Conservation (phyloP, 2,329 filamentous ascomycete species). For the Dactylellina parvicollis region DNA sequence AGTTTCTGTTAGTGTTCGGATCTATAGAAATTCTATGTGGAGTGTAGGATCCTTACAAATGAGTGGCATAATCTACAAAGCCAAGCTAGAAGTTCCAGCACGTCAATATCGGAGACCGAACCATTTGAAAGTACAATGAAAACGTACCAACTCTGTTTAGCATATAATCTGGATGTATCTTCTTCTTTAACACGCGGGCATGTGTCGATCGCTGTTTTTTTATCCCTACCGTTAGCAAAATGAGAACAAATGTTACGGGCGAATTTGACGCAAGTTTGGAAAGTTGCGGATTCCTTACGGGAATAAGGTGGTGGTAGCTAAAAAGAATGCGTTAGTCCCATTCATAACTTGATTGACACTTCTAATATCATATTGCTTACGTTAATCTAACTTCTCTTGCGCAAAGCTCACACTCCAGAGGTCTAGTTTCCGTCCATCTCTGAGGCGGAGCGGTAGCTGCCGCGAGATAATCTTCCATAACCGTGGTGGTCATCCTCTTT, state of each 20-base stretch:
- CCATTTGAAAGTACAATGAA: not conserved
- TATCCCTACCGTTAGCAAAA: not conserved
- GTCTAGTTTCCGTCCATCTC: conserved; percentile 69
- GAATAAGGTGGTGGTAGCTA: conserved; percentile 87
- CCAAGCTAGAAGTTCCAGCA: conserved; percentile 26
- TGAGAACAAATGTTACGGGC: not conserved
- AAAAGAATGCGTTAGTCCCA: conserved; percentile 72
- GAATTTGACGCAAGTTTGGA: not conserved
- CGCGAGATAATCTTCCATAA: conserved; percentile 71
- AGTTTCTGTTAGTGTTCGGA: not conserved
- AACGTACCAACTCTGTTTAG: conserved; percentile 72
- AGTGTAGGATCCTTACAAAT: conserved; percentile 32
- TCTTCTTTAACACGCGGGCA: conserved; percentile 77
- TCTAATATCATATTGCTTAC: no score
- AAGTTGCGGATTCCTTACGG: conserved; percentile 60
- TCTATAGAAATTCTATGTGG: not conserved
- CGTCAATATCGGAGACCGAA: not conserved
- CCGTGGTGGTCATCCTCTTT: conserved; percentile 48
- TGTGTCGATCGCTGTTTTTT: conserved; percentile 70
- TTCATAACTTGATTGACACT: no score
- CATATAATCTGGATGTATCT: conserved; percentile 80
- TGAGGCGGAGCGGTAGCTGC: conserved; percentile 71
- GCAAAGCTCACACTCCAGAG: conserved; percentile 77
- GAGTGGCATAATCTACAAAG: conserved; percentile 70
- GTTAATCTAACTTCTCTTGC: conserved; percentile 62